These are phyloP conservation scores for Scheffersomyces segobiensis DNA, from an alignment of 1,139 yeast genomes.

Conservation along the genomic window DNA sequence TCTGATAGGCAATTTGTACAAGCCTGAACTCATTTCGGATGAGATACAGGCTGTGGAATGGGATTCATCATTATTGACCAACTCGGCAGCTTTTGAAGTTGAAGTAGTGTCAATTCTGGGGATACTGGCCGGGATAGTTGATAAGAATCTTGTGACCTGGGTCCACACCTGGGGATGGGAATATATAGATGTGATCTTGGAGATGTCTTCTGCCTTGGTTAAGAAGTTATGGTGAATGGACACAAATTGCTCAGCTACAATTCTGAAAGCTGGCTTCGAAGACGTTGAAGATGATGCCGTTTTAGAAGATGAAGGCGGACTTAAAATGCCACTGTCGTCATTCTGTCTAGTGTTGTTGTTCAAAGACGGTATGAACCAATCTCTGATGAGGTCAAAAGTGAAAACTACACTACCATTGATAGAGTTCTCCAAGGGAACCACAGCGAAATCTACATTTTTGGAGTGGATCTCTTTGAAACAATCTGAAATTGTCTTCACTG, in stretches of 20 bases:
- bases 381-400: constrained; percentile 79
- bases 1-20: constrained; percentile 61
- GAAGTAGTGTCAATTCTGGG: constrained; percentile 67
- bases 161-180: constrained; percentile 99
- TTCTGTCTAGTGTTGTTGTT: neutral
- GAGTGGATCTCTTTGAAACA: constrained; percentile 61
- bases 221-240: constrained; percentile 78
- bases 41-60: constrained; percentile 48
- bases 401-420: constrained; percentile 91
- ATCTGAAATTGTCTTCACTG: constrained; percentile 54
- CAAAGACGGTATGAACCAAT: constrained; percentile 43
- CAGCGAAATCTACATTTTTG: constrained; percentile 60
- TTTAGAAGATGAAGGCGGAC: neutral
- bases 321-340: neutral
- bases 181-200: constrained; percentile 57
- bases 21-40: constrained; percentile 60
- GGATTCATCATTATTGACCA: constrained; percentile 45
- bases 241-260: constrained; percentile 81
- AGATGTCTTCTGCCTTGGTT: constrained; percentile 44
- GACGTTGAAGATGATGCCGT: neutral
- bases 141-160: constrained; percentile 64
- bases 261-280: constrained; percentile 37
- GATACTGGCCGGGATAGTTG: constrained; percentile 31
- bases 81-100: constrained; percentile 81
- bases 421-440: constrained; percentile 93